Conservation (phyloP, 805 yeast species). For the Yarrowia sp. region DNA sequence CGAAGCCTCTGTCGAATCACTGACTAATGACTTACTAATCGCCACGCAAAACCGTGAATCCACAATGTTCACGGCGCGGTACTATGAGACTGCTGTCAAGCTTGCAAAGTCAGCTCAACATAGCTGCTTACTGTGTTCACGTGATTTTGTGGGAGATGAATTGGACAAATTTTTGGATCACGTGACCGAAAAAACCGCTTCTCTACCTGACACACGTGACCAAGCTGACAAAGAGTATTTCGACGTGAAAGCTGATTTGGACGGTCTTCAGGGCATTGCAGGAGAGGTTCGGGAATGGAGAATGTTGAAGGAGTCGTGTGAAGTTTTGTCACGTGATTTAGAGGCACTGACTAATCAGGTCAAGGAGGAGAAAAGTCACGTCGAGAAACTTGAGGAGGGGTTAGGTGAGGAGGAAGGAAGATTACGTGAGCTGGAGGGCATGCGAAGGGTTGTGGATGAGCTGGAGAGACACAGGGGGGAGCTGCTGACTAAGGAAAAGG, state of each 20-base stretch:
- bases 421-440: conserved; percentile 30
- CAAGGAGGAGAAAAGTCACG: conserved; percentile 29
- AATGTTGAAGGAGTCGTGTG: conserved; percentile 13
- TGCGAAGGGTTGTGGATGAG: conserved; percentile 39
- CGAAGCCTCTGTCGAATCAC: conserved; percentile 45
- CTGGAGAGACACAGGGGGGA: conserved; percentile 31
- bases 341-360: no score
- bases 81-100: conserved; percentile 66
- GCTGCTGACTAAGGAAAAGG: neutral
- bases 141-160: conserved; percentile 51
- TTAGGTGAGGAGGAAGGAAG: neutral
- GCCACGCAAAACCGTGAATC: conserved; percentile 67
- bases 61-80: conserved; percentile 64
- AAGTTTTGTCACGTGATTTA: no score
- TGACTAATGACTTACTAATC: conserved; percentile 50
- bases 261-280: conserved; percentile 28
- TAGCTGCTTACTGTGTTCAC: conserved; percentile 69
- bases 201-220: conserved; percentile 39
- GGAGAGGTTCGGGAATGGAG: conserved; percentile 21
- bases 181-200: conserved; percentile 38
- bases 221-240: conserved; percentile 36
- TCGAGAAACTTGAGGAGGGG: neutral
- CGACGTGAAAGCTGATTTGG: conserved; percentile 36
- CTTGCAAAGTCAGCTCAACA: conserved; percentile 53
- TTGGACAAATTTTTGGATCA: conserved; percentile 30